Percentiles rank a stretch among this genome's conserved stretches.
phyloP scores from a whole-genome alignment of 2,329 filamentous ascomycete species.

The Ceratocystis variospora region DNA sequence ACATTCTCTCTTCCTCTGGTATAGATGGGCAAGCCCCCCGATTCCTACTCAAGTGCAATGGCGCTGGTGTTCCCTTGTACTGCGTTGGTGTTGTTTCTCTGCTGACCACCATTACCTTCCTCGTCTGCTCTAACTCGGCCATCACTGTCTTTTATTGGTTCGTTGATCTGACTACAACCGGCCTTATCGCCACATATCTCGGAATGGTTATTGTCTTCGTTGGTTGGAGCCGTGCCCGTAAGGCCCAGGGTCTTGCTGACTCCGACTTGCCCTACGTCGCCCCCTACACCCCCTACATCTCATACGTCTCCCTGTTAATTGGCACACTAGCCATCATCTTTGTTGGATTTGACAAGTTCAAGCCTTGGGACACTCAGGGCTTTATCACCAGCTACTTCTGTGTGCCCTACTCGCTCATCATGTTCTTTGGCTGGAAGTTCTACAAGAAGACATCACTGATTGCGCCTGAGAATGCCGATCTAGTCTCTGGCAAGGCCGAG shows the following conservation, averaged over 20 bases:
- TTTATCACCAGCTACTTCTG: constrained; percentile 39
- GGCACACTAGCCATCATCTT: constrained; percentile 39
- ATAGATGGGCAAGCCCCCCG: constrained; percentile 35
- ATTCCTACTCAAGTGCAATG: constrained; percentile 44
- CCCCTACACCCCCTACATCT: constrained; percentile 24
- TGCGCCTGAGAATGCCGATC: constrained; percentile 44
- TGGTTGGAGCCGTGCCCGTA: constrained; percentile 38
- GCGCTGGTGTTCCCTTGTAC: constrained; percentile 47
- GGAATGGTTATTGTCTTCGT: constrained; percentile 36
- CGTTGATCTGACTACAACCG: constrained; percentile 42
- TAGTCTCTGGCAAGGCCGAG: constrained; percentile 49
- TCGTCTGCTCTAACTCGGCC: constrained; percentile 37
- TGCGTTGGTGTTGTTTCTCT: constrained; percentile 41
- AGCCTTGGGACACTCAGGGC: constrained; percentile 32
- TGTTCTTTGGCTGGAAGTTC: constrained; percentile 56
- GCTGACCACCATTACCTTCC: constrained; percentile 40
- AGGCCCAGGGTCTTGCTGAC: constrained; percentile 37
- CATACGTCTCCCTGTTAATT: constrained; percentile 29
- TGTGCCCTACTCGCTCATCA: constrained; percentile 36
- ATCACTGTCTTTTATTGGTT: constrained; percentile 40
- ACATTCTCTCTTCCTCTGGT: constrained; percentile 19
- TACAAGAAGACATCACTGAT: constrained; percentile 45
- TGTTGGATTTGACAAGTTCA: constrained; percentile 43
- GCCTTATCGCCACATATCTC: constrained; percentile 49
- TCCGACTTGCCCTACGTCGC: constrained; percentile 37